These are phyloP conservation scores for Shiraia sp. DNA, from an alignment of 2,329 filamentous ascomycete species.

Conservation along the genomic window DNA sequence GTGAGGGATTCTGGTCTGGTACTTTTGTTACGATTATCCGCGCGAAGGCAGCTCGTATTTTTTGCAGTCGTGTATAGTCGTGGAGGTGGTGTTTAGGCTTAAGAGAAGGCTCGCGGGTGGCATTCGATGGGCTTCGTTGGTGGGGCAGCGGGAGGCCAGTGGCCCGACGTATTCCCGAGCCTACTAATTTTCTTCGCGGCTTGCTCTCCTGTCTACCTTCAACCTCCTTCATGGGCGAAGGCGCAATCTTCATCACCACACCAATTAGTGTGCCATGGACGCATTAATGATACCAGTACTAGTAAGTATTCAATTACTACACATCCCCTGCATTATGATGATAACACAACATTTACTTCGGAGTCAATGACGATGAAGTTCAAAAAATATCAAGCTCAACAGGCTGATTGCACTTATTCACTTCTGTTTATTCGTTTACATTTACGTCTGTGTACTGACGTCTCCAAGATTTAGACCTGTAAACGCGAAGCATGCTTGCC, in stretches of 20 bases:
- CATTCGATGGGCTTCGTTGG: conserved; percentile 25
- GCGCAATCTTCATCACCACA: neutral
- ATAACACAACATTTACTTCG: conserved; percentile 40
- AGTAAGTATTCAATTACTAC: conserved; percentile 22
- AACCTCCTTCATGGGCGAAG: conserved; percentile 3
- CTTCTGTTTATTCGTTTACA: conserved; percentile 3
- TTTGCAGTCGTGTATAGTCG: conserved; percentile 11
- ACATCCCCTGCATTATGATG: conserved; percentile 30
- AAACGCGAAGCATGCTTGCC: neutral
- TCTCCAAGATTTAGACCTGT: conserved; percentile 2
- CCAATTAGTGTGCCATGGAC: too few relatives aligned
- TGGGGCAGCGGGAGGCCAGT: conserved; percentile 26
- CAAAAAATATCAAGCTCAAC: conserved; percentile 58
- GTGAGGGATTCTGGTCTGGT: neutral
- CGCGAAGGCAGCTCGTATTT: neutral
- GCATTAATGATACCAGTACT: neutral
- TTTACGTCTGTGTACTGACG: conserved; percentile 15
- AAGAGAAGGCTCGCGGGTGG: conserved; percentile 24
- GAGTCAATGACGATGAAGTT: conserved; percentile 43
- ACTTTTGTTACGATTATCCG: too few relatives aligned
- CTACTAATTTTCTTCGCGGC: conserved; percentile 15
- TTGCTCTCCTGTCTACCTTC: conserved; percentile 2
- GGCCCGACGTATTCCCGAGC: conserved; percentile 25
- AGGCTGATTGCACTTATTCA: conserved; percentile 49
- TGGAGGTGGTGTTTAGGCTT: conserved; percentile 19